Conservation (phyloP, 306 rosid species). For the Geum urbanum region DNA sequence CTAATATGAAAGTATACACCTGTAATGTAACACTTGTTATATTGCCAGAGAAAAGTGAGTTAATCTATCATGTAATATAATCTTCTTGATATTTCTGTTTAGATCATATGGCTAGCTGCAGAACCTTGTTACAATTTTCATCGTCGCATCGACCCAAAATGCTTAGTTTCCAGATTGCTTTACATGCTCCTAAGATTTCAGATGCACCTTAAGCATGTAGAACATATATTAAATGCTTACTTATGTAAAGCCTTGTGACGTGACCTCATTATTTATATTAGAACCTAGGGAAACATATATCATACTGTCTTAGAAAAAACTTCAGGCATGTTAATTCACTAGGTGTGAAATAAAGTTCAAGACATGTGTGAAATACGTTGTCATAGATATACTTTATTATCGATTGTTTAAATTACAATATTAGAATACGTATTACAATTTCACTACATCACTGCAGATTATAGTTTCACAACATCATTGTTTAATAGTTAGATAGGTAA, state of each 20-base stretch:
- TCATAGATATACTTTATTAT: too few relatives aligned
- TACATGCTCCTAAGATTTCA: background rate
- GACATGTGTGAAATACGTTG: too few relatives aligned
- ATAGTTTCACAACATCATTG: too few relatives aligned
- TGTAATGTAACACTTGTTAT: background rate
- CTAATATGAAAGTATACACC: background rate
- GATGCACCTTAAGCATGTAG: background rate
- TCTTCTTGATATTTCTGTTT: too few relatives aligned
- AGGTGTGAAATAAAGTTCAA: too few relatives aligned
- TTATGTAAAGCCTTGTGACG: background rate
- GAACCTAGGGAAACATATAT: background rate
- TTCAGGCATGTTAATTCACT: background rate
- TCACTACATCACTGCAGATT: too few relatives aligned
- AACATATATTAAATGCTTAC: background rate
- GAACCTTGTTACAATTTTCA: background rate
- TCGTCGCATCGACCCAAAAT: background rate
- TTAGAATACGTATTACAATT: too few relatives aligned
- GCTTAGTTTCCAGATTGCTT: background rate
- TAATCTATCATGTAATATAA: background rate
- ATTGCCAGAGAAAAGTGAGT: background rate
- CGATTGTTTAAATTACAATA: too few relatives aligned
- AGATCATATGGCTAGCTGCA: background rate
- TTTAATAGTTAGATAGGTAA: too few relatives aligned
- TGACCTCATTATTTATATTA: too few relatives aligned
- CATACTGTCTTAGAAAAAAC: background rate